Evolutionary conservation across 2,329 filamentous ascomycete species (phyloP).

Genomic region (Bipolaris cookei): DNA sequence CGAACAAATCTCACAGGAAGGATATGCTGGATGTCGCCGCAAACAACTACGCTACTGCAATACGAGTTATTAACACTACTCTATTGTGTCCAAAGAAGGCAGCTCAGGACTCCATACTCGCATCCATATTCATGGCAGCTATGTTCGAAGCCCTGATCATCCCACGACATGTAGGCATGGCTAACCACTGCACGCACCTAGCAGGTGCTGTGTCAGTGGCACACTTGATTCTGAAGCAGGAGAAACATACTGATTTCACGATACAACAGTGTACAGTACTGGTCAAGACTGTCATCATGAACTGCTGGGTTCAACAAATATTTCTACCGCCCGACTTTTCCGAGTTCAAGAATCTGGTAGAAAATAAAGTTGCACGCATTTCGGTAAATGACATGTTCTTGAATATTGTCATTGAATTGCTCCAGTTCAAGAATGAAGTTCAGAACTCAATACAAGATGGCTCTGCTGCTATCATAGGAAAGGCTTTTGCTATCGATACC

Average conservation of each 20-base stretch:
- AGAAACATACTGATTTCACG: conserved; percentile 18
- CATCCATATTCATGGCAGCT: conserved; percentile 33
- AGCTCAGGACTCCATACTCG: conserved; percentile 28
- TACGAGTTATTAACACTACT: conserved; percentile 31
- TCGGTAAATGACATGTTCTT: conserved; percentile 25
- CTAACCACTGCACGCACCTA: conserved; percentile 36
- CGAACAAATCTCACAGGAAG: conserved; percentile 20
- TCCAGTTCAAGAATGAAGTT: conserved; percentile 25
- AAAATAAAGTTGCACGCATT: conserved; percentile 10
- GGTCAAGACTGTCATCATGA: conserved; percentile 33
- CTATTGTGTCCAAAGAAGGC: conserved; percentile 21
- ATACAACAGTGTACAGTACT: conserved; percentile 24
- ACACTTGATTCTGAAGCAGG: conserved; percentile 26
- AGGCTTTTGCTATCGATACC: conserved; percentile 23
- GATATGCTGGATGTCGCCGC: conserved; percentile 27
- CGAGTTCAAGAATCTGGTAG: conserved; percentile 20
- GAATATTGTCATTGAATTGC: conserved; percentile 25
- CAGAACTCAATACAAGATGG: neutral
- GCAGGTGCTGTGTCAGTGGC: conserved; percentile 38
- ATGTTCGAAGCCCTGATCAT: conserved; percentile 39
- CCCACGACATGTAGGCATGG: conserved; percentile 22
- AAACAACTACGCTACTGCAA: conserved; percentile 30
- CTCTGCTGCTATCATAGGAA: conserved; percentile 16
- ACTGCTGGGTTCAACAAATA: conserved; percentile 35
- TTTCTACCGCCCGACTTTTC: conserved; percentile 26